Percentiles rank a stretch among this genome's conserved stretches.
Conservation (phyloP, 768 basidiomycete genomes). For the Termitomyces sp. region DNA sequence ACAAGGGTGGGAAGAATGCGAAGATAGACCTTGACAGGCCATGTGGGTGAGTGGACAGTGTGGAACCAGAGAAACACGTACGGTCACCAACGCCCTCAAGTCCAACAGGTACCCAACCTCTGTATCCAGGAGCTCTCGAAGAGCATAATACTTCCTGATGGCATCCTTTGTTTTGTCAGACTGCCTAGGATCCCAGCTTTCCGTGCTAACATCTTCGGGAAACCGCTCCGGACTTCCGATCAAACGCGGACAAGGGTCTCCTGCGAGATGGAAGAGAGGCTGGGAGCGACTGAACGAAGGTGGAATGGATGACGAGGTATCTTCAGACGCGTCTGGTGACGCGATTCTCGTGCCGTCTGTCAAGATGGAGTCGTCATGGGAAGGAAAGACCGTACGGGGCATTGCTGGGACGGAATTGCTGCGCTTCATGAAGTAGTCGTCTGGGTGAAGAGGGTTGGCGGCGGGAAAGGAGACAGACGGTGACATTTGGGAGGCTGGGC, state of each 20-base stretch:
- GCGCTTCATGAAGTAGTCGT: slow-evolving; percentile 30
- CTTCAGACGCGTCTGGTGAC: slow-evolving; percentile 5
- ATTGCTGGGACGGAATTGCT: slow-evolving; percentile 41
- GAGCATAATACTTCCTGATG: slow-evolving; percentile 62
- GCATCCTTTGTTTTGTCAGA: slow-evolving; percentile 42
- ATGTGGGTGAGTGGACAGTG: slow-evolving; percentile 1
- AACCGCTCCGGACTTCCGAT: slow-evolving; percentile 16
- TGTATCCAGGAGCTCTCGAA: slow-evolving; percentile 81
- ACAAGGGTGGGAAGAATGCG: slow-evolving; percentile 51
- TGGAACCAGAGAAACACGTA: slow-evolving; percentile 30
- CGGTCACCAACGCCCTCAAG: slow-evolving; percentile 72
- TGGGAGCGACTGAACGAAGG: slow-evolving; percentile 15
- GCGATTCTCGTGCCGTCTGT: not conserved
- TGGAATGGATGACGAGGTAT: slow-evolving; percentile 7
- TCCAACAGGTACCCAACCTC: slow-evolving; percentile 83
- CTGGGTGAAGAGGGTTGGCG: slow-evolving; percentile 31
- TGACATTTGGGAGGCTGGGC: slow-evolving; percentile 29
- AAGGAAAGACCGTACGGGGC: slow-evolving; percentile 18
- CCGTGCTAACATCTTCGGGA: slow-evolving; percentile 21
- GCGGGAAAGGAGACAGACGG: slow-evolving; percentile 48
- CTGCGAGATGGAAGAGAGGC: slow-evolving; percentile 32
- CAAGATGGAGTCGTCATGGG: slow-evolving; percentile 2
- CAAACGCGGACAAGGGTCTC: slow-evolving; percentile 22
- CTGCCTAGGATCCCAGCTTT: slow-evolving; percentile 26
- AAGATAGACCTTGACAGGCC: slow-evolving; percentile 55